Base-by-base conservation (phyloP, 1,284 basidiomycete genomes). In the Puccinia coronata region DNA sequence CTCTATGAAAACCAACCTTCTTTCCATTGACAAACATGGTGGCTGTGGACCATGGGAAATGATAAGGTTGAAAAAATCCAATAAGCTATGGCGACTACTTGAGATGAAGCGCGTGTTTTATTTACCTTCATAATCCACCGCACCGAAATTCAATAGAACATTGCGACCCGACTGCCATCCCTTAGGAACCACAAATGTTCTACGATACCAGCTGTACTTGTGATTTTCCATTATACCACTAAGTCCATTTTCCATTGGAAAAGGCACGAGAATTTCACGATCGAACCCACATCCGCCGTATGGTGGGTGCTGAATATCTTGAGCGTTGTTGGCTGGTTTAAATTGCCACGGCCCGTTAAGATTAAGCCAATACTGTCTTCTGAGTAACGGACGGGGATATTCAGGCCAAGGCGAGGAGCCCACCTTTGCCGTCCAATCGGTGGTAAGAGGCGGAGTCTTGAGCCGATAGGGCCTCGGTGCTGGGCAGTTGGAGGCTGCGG, bases 21-120 rank as follows among this genome's bases (percentile, higher is more conserved):
- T 82, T 71, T 36, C 77, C 59, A 49, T 82, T 82, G 23, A 82
- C 36, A 67, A 82, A 82, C 2, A 82, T 41, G n/a, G 82, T 82
- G 11, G 82, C 82, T 82, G 36, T 20, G 14, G 25, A n/a, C n/a
- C n/a, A n/a, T n/a, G n/a, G n/a, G 5, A 43, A 43, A 47, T 14
- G 34, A 31, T 34, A 18, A 39, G 43, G 25, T n/a, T 16, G 39
- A 23, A 18, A 28, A n/a, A n/a, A n/a, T n/a, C n/a, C 14, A 4
- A 47, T 47, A 20, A 28, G 23, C 9, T 18, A 28, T 23, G 23
- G 11, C 25, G 11, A 57, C 28, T 18, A 6, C 6, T 36, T 63
- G 34, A 63, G 34, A 39, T 39, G 9, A 31, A n/a, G n/a, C n/a
- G n/a, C n/a, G n/a, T n/a, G n/a, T n/a, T n/a, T n/a, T 63, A 41